Base-by-base conservation (phyloP, 2,329 filamentous ascomycete species). In the Gremmenia infestans region DNA sequence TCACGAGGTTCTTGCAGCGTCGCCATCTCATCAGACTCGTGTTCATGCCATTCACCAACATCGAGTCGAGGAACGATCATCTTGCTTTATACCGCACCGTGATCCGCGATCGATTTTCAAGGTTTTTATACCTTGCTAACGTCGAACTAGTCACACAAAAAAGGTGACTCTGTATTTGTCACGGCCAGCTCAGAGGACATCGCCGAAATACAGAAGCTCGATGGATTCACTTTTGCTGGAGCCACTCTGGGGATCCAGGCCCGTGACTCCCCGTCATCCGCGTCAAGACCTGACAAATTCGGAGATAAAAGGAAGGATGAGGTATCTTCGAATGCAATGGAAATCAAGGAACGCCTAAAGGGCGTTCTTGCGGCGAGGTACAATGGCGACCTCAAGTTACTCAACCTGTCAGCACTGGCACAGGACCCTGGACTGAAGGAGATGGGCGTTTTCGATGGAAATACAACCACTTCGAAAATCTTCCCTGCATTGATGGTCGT, bases 401-500 rank as follows among this genome's bases (percentile, higher is more conserved):
- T 97, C 40, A 85, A 96, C 68, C 82, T 99, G 9, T 91, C 90
- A n/a, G 78, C 81, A 1, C 81, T 97, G 9, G 86, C 82, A 35
- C 76, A 81, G 48, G 93, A 97, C 65, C 74, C 83, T 2, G 82
- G 86, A 56, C 80, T 97, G 4, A 77, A 85, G 53, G 78, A 81
- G 43, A 85, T 91, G 72, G 89, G 89, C 39, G 49, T 88, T 66
- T 91, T 96, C 69, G 81, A 84, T 59, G 83, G 77, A 57, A 82
- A 81, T 56, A 83, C 86, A 3, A 63, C 58, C 22, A 61, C 65
- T 11, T 59, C 63, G n/a, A 99, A 97, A 71, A 89, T 96, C 60
- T 97, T 97, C 74, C 89, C 89, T 52, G 93, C 89, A 1, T 78
- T 97, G 59, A 96, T 97, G 89, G 85, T 83, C 57, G 85, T 97